Conservation (phyloP, 768 basidiomycete species). For the Exsudoporus frostii region DNA sequence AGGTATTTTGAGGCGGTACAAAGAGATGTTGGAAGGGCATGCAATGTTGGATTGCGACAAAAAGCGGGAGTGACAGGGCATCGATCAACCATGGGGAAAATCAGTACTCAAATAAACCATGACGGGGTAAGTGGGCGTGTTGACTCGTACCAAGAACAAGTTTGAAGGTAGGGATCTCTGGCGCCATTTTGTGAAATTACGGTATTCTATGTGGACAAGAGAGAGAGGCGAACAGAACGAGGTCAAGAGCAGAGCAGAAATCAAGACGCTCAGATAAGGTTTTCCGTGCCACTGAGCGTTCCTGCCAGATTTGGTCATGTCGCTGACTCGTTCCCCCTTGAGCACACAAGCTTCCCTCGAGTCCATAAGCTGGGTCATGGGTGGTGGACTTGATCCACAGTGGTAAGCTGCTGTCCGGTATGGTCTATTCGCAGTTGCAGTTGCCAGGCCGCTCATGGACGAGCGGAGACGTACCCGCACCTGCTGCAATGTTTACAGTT, state of each 20-base stretch:
- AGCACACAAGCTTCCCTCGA: too few relatives aligned
- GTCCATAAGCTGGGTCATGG: background rate
- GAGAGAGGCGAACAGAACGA: constrained; percentile 19
- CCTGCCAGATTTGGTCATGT: constrained; percentile 23
- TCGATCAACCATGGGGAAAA: constrained; percentile 50
- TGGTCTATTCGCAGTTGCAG: background rate
- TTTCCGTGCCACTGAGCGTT: constrained; percentile 30
- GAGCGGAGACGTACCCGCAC: background rate
- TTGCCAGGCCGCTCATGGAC: background rate
- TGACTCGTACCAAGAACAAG: constrained; percentile 86
- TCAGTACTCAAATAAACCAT: constrained; percentile 15
- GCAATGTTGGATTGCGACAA: constrained; percentile 10
- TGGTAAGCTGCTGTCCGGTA: background rate
- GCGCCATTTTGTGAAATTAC: constrained; percentile 39
- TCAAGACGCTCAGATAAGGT: constrained; percentile 36
- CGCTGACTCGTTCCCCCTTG: too few relatives aligned
- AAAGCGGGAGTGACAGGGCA: constrained; percentile 28
- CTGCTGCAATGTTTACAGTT: background rate
- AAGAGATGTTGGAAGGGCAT: background rate
- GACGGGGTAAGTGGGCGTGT: background rate
- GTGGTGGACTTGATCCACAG: background rate
- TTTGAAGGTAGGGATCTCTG: constrained; percentile 84
- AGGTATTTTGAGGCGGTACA: constrained; percentile 3
- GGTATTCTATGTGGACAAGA: constrained; percentile 23
- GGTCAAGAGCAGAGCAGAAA: constrained; percentile 33